These are phyloP conservation scores for Fraxinus excelsior DNA, from an alignment of 257 asterid species.

Conservation along the genomic window DNA sequence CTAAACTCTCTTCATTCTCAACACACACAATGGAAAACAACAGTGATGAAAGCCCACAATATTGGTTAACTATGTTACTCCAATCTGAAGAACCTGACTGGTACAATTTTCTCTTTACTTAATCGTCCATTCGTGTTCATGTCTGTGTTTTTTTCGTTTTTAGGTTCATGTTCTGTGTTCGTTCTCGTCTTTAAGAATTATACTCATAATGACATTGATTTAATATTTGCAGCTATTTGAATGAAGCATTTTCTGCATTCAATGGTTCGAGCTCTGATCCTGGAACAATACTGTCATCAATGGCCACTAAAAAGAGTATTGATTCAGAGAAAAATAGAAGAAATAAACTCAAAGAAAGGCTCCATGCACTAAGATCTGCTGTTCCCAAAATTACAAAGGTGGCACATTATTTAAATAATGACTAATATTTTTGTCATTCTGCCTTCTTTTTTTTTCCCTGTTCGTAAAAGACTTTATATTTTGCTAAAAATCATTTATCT, in stretches of 20 bases:
- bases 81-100: constrained; percentile 46
- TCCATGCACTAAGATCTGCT: constrained; percentile 65
- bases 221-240: constrained; percentile 36
- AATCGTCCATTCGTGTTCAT: background rate
- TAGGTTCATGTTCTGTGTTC: background rate
- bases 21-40: constrained; percentile 30
- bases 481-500: too few relatives aligned
- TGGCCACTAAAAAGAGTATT: constrained; percentile 53
- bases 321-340: constrained; percentile 68
- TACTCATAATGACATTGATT: background rate
- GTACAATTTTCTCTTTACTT: constrained; percentile 17
- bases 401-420: background rate
- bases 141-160: background rate
- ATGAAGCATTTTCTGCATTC: constrained; percentile 44
- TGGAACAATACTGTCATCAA: constrained; percentile 44
- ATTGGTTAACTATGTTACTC: constrained; percentile 41
- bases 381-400: constrained; percentile 80
- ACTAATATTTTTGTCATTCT: too few relatives aligned
- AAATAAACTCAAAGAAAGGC: constrained; percentile 63
- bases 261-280: constrained; percentile 71
- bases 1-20: too few relatives aligned
- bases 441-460: too few relatives aligned
- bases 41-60: constrained; percentile 35
- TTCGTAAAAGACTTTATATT: too few relatives aligned
- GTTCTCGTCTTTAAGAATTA: background rate